phyloP scores from a whole-genome alignment of 345 rosid species.

The Linum lewisii region DNA sequence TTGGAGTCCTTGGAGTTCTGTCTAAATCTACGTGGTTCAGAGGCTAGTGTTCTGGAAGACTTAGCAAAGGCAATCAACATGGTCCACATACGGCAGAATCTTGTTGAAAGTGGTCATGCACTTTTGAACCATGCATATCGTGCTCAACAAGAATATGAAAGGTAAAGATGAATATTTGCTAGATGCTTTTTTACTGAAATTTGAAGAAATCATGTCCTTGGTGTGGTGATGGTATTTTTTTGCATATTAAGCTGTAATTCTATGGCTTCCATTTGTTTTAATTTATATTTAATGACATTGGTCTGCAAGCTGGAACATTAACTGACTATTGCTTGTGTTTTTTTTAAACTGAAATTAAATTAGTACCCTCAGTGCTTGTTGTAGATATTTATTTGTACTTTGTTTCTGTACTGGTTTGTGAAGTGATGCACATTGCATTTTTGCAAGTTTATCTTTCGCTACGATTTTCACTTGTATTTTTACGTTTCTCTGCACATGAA shows the following conservation, averaged over 20 bases:
- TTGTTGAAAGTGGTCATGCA: conserved; percentile 80
- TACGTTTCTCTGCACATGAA: no score
- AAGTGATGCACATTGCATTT: no score
- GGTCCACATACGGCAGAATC: conserved; percentile 71
- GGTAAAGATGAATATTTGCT: conserved; percentile 32
- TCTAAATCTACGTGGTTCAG: conserved; percentile 85
- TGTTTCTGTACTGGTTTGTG: no score
- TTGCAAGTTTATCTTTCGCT: no score
- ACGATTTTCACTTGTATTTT: no score
- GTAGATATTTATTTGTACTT: no score
- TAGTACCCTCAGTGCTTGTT: no score
- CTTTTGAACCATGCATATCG: conserved; percentile 67
- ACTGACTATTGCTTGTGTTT: no score
- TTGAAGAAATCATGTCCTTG: neutral
- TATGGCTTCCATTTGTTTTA: neutral
- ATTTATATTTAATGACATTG: no score
- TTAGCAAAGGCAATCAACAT: conserved; percentile 76
- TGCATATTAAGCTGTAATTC: neutral
- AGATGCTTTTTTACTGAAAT: conserved; percentile 2
- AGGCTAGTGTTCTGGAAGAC: conserved; percentile 83
- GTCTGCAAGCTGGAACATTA: no score
- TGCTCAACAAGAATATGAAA: conserved; percentile 83
- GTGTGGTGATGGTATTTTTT: neutral
- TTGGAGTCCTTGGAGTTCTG: conserved; percentile 86
- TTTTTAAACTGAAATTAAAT: no score